Percentiles rank a stretch among this genome's conserved stretches.
These are phyloP conservation scores for Sarcodon sp. DNA, from an alignment of 768 basidiomycete genomes.

Conservation along the genomic window DNA sequence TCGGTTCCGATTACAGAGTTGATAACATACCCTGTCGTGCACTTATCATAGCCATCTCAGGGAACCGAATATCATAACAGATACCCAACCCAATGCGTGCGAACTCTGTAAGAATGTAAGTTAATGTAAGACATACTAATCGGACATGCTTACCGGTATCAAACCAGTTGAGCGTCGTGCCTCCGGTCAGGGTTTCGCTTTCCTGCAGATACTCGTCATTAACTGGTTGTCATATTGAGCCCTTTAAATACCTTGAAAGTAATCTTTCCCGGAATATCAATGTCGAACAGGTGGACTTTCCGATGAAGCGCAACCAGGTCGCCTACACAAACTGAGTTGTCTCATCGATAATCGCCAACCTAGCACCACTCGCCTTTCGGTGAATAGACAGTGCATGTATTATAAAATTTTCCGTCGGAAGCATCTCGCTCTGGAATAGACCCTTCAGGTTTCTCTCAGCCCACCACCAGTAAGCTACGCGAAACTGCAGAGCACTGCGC, in stretches of 20 bases:
- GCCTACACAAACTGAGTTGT: slow-evolving; percentile 28
- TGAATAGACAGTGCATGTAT: slow-evolving; percentile 86
- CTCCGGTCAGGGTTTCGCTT: slow-evolving; percentile 77
- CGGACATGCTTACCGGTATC: slow-evolving; percentile 55
- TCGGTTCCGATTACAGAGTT: not conserved
- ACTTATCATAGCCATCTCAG: slow-evolving; percentile 84
- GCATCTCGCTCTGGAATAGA: slow-evolving; percentile 83
- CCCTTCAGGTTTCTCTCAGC: slow-evolving; percentile 32
- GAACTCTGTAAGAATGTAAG: slow-evolving; percentile 49
- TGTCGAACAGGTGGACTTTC: slow-evolving; percentile 96
- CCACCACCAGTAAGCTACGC: too few species aligned
- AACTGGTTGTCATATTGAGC: not conserved
- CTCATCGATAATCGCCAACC: not conserved
- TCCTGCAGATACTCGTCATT: slow-evolving; percentile 35
- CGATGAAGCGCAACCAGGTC: slow-evolving; percentile 80
- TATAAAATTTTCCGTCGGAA: slow-evolving; percentile 62
- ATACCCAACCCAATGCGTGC: slow-evolving; percentile 95
- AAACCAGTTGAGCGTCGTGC: slow-evolving; percentile 61
- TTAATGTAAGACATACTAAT: not conserved
- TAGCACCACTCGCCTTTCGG: slow-evolving; percentile 40
- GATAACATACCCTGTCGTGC: slow-evolving; percentile 60
- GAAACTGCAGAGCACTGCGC: slow-evolving; percentile 3
- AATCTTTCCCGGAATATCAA: slow-evolving; percentile 90
- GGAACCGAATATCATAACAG: slow-evolving; percentile 93
- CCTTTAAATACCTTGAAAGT: slow-evolving; percentile 57